Conservation (phyloP, 2,329 filamentous ascomycete species). For the Fusarium armeniacum region DNA sequence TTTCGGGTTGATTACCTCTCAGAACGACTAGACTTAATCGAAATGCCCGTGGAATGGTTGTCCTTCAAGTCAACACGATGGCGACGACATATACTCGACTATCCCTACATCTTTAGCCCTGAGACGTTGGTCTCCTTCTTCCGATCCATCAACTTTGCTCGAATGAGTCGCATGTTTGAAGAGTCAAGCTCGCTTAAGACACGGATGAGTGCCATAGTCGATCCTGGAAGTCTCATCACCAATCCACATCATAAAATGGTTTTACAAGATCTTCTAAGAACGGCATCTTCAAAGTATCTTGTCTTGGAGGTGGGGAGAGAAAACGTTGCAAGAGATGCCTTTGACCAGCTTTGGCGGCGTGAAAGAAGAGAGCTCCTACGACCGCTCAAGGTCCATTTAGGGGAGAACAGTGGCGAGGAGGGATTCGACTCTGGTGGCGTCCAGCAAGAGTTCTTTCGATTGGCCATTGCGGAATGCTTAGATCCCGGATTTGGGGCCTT, state of each 20-base stretch:
- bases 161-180: constrained; percentile 86
- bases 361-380: constrained; percentile 85
- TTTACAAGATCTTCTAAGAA: constrained; percentile 73
- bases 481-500: constrained; percentile 85
- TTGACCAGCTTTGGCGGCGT: constrained; percentile 91
- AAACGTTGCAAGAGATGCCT: constrained; percentile 77
- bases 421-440: constrained; percentile 95
- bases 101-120: constrained; percentile 82
- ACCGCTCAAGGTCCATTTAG: constrained; percentile 89
- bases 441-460: constrained; percentile 94
- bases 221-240: constrained; percentile 67
- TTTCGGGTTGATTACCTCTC: constrained; percentile 83
- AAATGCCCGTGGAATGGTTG: constrained; percentile 81
- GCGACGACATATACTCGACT: constrained; percentile 81
- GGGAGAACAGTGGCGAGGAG: constrained; percentile 85
- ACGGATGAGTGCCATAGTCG: constrained; percentile 69
- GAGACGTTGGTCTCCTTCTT: constrained; percentile 85
- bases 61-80: constrained; percentile 72
- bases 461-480: constrained; percentile 84
- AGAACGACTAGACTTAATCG: constrained; percentile 79
- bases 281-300: constrained; percentile 78
- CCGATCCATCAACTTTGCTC: constrained; percentile 86
- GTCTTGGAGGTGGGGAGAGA: constrained; percentile 77
- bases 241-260: constrained; percentile 71
- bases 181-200: constrained; percentile 71